These are phyloP conservation scores for Xylogone sp. DNA, from an alignment of 2,329 filamentous ascomycete species.

Conservation along the genomic window DNA sequence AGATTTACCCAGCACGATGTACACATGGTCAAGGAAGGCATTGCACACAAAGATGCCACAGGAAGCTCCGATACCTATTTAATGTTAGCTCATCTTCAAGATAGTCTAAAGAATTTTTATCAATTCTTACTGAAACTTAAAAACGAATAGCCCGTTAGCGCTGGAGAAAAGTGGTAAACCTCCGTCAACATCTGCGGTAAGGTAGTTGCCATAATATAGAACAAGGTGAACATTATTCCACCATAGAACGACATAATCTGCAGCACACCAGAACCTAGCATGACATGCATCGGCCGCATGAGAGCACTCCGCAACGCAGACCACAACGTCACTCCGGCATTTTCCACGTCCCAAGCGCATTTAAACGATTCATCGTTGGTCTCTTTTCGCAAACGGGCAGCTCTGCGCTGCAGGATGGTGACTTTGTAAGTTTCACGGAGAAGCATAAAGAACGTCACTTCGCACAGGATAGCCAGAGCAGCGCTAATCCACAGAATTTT, in stretches of 20 bases:
- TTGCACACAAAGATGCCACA: conserved; percentile 25
- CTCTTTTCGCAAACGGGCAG: conserved; percentile 59
- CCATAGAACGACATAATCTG: conserved; percentile 38
- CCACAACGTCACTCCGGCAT: neutral
- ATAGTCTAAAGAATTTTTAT: neutral
- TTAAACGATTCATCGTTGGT: conserved; percentile 52
- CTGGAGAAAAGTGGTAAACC: conserved; percentile 39
- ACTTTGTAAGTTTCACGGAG: conserved; percentile 61
- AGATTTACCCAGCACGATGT: conserved; percentile 40
- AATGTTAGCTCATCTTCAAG: conserved; percentile 6
- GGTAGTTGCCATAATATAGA: conserved; percentile 42
- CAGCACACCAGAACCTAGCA: conserved; percentile 49
- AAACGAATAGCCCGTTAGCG: conserved; percentile 49
- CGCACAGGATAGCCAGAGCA: conserved; percentile 42
- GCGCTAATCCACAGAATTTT: conserved; percentile 47
- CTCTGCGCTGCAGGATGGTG: conserved; percentile 45
- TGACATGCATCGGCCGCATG: conserved; percentile 35
- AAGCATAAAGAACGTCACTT: conserved; percentile 45
- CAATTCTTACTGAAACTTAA: conserved; percentile 44
- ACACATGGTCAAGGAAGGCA: conserved; percentile 47
- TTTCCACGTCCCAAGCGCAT: conserved; percentile 15
- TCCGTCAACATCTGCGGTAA: conserved; percentile 37
- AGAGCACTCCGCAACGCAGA: conserved; percentile 21
- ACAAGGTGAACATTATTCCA: conserved; percentile 37
- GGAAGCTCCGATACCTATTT: conserved; percentile 17